Base-by-base conservation (phyloP, 1,139 yeast genomes). In the Tardiomyces depauwii region DNA sequence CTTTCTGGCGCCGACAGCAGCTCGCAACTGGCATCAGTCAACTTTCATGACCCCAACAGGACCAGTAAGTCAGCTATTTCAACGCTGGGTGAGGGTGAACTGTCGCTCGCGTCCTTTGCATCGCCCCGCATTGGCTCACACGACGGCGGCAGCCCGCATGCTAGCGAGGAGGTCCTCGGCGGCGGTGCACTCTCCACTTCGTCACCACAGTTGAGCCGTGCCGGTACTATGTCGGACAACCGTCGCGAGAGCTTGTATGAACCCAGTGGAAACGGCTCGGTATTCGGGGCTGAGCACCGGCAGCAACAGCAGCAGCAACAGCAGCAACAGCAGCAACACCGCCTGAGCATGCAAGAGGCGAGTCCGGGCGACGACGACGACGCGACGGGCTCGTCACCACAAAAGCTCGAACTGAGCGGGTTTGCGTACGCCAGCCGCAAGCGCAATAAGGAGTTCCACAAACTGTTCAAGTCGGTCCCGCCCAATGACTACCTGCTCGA, bases 381-480 rank as follows among this genome's bases (percentile, higher is more conserved):
- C 30, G 18, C 14, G 4, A 10, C 3, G 18, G 33, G 33, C 18
- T 11, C 19, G 18, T 18, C 33, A 21, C 19, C 12, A 10, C 42
- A 40, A 5, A 23, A 40, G 18, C 4, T 18, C 25, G 42, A 40
- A 7, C 16, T 64, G 63, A n/a, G 71, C 64, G 43, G 70, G 11
- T 62, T 59, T 53, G 67, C 70, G 2, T 63, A 64, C 60, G 89
- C 97, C 1, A 72, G 82, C 13, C 72, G 74, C 53, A 78, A 76
- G 52, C 71, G 96, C 45, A 82, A 89, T 57, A 70, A 75, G 2
- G 95, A 86, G 30, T 89, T 85, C 61, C 96, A 88, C 61, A 76
- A 76, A 44, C 60, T 84, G 5, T 91, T 91, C 67, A 70, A 80
- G 42, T 71, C 81, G 5, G 67, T 87, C 12, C 88, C 91, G 23